phyloP scores from a whole-genome alignment of 352 stramenopile species.

The Pythium aristosporum region DNA sequence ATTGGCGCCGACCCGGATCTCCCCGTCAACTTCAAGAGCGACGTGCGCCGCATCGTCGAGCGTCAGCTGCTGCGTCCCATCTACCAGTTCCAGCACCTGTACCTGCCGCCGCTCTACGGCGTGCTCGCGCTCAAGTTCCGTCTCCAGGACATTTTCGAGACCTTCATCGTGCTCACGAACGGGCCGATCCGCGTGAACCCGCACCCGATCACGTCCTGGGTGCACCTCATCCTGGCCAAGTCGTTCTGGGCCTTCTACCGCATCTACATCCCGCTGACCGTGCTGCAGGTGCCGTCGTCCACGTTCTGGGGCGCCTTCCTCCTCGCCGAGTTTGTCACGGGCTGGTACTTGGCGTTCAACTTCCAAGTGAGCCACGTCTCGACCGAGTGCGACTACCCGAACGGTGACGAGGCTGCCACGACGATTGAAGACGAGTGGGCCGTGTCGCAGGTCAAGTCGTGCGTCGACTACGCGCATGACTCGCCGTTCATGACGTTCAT shows the following conservation, averaged over 20 bases:
- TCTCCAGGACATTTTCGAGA: constrained; percentile 91
- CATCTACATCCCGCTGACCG: constrained; percentile 84
- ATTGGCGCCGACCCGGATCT: constrained; percentile 92
- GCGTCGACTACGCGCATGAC: constrained; percentile 91
- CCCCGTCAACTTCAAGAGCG: constrained; percentile 83
- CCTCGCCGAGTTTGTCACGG: constrained; percentile 87
- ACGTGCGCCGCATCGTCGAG: constrained; percentile 86
- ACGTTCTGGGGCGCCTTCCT: constrained; percentile 84
- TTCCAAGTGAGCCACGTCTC: constrained; percentile 92
- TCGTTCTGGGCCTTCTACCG: constrained; percentile 89
- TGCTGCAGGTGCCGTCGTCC: constrained; percentile 56
- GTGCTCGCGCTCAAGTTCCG: constrained; percentile 94
- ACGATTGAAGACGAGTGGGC: constrained; percentile 90
- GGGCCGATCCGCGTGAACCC: constrained; percentile 92
- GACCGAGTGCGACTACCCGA: constrained; percentile 89
- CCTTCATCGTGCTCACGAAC: constrained; percentile 84
- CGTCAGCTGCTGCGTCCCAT: constrained; percentile 82
- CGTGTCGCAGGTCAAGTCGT: constrained; percentile 93
- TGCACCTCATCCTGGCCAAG: constrained; percentile 86
- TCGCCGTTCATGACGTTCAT: constrained; percentile 90
- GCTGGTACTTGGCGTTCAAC: constrained; percentile 94
- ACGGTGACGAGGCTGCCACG: constrained; percentile 53
- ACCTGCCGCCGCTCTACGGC: constrained; percentile 92
- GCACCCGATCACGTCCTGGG: constrained; percentile 72
- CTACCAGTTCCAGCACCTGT: constrained; percentile 94